Evolutionary conservation across 2,329 filamentous ascomycete genomes (phyloP).

Genomic region (Xylaria sp.): DNA sequence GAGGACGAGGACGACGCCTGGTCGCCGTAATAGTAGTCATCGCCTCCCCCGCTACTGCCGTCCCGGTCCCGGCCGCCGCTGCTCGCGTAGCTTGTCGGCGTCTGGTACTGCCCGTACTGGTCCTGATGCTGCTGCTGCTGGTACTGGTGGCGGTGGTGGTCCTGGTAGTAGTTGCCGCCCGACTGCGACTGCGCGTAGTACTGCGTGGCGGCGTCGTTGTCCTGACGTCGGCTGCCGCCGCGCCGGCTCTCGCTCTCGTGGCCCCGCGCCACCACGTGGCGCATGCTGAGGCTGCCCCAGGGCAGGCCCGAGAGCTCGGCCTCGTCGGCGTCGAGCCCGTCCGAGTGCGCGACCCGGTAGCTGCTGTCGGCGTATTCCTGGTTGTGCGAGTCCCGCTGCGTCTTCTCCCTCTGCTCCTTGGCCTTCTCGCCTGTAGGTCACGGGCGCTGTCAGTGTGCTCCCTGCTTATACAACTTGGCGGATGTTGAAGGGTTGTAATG

Average conservation of each 20-base stretch:
- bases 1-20: slow-evolving; percentile 23
- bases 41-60: slow-evolving; percentile 30
- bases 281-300: slow-evolving; percentile 71
- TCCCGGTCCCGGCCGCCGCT: too few species aligned
- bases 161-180: slow-evolving; percentile 38
- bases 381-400: slow-evolving; percentile 66
- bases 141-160: too few species aligned
- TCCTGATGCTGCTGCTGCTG: slow-evolving; percentile 32
- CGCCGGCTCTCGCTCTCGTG: slow-evolving; percentile 52
- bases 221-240: slow-evolving; percentile 24
- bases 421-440: slow-evolving; percentile 67
- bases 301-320: slow-evolving; percentile 67
- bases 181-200: slow-evolving; percentile 25
- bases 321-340: slow-evolving; percentile 54
- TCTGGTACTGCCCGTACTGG: slow-evolving; percentile 37
- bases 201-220: slow-evolving; percentile 24
- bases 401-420: slow-evolving; percentile 67
- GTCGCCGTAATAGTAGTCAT: slow-evolving; percentile 30
- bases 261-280: slow-evolving; percentile 53
- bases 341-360: slow-evolving; percentile 63
- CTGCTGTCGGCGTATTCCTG: slow-evolving; percentile 63
- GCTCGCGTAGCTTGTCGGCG: slow-evolving; percentile 17
- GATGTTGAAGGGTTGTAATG: neutral
- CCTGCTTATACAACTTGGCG: neutral
- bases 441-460: slow-evolving; percentile 13